These are phyloP conservation scores for Jatropha curcas DNA, from an alignment of 345 rosid species.

Conservation along the genomic window DNA sequence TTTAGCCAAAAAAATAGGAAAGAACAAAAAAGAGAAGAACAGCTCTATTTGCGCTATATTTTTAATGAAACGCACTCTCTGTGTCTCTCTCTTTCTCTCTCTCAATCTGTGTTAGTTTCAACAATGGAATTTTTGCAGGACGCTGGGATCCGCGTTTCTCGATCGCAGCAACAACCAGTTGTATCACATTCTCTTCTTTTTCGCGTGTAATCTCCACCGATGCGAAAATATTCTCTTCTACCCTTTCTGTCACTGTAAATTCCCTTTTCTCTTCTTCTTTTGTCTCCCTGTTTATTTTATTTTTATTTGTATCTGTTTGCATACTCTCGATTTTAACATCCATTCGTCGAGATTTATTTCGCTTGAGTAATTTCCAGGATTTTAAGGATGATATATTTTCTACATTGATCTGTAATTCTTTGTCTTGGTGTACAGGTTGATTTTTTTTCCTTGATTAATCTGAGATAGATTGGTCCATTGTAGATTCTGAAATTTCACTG, in stretches of 20 bases:
- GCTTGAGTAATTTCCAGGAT: background rate
- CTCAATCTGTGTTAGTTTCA: constrained; percentile 22
- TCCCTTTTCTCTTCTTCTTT: background rate
- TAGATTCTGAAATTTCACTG: background rate
- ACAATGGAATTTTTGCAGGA: constrained; percentile 43
- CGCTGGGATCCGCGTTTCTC: constrained; percentile 60
- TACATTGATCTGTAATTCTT: constrained; percentile 30
- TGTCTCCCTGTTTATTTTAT: background rate
- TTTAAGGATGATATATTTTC: constrained; percentile 11
- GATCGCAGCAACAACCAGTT: constrained; percentile 38
- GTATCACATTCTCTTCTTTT: constrained; percentile 22
- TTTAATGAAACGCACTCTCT: constrained; percentile 4
- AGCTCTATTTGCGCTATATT: constrained; percentile 46
- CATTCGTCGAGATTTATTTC: constrained; percentile 9
- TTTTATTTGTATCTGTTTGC: too few relatives aligned
- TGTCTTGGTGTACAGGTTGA: background rate
- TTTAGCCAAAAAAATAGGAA: constrained; percentile 1
- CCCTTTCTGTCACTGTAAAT: background rate
- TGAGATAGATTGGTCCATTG: background rate
- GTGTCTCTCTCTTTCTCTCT: constrained; percentile 25
- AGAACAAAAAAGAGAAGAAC: constrained; percentile 23
- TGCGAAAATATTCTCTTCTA: background rate
- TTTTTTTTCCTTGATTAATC: background rate
- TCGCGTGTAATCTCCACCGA: constrained; percentile 25
- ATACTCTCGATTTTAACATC: background rate